These are phyloP conservation scores for Blastobotrys capitulatus DNA, from an alignment of 1,139 yeast genomes.

Conservation along the genomic window DNA sequence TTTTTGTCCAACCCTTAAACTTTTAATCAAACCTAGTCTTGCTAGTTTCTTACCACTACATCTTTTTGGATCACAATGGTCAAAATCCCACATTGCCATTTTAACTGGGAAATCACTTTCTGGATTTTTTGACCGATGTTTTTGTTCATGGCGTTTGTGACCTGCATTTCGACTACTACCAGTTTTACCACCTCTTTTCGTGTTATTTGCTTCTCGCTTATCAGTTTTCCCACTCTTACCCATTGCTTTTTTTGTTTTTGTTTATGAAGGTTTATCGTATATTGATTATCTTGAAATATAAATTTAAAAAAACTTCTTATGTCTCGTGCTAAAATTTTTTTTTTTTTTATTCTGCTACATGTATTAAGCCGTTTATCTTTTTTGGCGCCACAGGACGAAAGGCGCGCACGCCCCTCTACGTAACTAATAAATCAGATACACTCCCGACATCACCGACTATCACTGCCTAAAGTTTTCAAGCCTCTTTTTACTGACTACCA, in stretches of 20 bases:
- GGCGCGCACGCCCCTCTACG: too few relatives aligned
- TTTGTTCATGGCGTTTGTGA: slow-evolving; percentile 16
- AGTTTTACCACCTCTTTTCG: neutral
- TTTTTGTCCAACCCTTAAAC: slow-evolving; percentile 82
- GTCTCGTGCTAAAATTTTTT: neutral
- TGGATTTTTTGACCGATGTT: slow-evolving; percentile 11
- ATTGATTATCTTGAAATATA: too few relatives aligned
- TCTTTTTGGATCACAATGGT: slow-evolving; percentile 97
- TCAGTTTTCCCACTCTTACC: slow-evolving; percentile 11
- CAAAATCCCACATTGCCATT: slow-evolving; percentile 61
- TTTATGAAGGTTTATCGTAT: too few relatives aligned
- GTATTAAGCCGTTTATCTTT: too few relatives aligned
- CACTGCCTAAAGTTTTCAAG: too few relatives aligned
- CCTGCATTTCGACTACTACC: neutral
- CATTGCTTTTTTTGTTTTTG: slow-evolving; percentile 2
- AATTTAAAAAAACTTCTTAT: too few relatives aligned
- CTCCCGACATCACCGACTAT: too few relatives aligned
- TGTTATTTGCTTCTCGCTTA: slow-evolving; percentile 7
- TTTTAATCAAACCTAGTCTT: slow-evolving; percentile 75
- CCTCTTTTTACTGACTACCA: too few relatives aligned
- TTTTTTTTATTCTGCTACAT: too few relatives aligned
- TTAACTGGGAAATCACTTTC: slow-evolving; percentile 30
- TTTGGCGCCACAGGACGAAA: too few relatives aligned
- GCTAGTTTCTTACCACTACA: slow-evolving; percentile 95
- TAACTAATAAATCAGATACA: too few relatives aligned